Percentiles rank a stretch among this genome's conserved stretches.
Conservation (phyloP, 2,329 filamentous ascomycete species). For the Venturia nashicola region DNA sequence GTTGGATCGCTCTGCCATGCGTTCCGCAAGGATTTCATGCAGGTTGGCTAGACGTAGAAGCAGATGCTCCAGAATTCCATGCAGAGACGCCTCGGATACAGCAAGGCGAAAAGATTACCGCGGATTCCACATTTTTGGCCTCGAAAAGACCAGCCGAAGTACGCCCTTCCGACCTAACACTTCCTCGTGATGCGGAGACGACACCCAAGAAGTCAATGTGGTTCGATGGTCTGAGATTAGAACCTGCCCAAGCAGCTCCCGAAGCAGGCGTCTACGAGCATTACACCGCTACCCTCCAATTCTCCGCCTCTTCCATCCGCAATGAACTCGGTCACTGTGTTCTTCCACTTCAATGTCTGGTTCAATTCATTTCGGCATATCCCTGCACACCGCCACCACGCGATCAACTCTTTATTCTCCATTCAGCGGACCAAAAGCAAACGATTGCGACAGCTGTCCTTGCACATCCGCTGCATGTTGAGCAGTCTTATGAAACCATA, state of each 20-base stretch:
- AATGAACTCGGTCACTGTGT: not conserved
- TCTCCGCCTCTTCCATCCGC: not conserved
- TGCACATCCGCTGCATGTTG: constrained; percentile 28
- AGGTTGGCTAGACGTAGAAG: constrained; percentile 38
- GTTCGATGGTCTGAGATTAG: constrained; percentile 14
- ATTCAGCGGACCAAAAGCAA: not conserved
- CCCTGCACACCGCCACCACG: constrained; percentile 35
- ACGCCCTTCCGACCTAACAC: constrained; percentile 24
- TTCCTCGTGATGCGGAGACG: constrained; percentile 23
- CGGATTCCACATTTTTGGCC: constrained; percentile 25
- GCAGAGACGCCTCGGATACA: constrained; percentile 23
- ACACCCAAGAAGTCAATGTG: constrained; percentile 17
- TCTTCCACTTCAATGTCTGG: constrained; percentile 33
- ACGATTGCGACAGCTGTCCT: constrained; percentile 12
- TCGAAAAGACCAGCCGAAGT: constrained; percentile 12
- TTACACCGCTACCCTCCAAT: not conserved
- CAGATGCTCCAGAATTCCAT: constrained; percentile 19
- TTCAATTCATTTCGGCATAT: constrained; percentile 42
- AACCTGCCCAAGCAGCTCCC: not conserved
- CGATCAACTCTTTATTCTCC: constrained; percentile 12
- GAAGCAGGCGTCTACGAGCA: not conserved
- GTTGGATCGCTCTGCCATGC: constrained; percentile 36
- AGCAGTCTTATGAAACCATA: constrained; percentile 24
- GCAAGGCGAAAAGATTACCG: constrained; percentile 18
- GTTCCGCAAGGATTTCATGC: constrained; percentile 27